Conservation (phyloP, 2,329 filamentous ascomycete species). For the Diaporthe citrichinensis region DNA sequence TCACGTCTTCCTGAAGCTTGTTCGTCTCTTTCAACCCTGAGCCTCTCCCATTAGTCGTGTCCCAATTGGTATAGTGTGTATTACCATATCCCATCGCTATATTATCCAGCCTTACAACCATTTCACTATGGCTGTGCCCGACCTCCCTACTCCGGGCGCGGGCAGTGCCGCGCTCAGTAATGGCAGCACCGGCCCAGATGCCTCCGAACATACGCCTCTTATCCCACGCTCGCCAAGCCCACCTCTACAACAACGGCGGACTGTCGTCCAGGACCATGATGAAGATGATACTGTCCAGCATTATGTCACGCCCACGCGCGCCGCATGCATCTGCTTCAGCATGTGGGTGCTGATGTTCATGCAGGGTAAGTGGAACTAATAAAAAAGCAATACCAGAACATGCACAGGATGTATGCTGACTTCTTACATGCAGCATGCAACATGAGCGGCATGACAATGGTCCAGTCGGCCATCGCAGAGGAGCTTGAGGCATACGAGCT, state of each 20-base stretch:
- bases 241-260: not conserved
- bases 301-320: conserved; percentile 50
- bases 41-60: not conserved
- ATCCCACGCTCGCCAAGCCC: conserved; percentile 38
- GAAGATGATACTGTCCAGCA: conserved; percentile 36
- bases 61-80: not conserved
- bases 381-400: not conserved
- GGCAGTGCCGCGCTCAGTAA: conserved; percentile 14
- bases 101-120: not conserved
- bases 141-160: not conserved
- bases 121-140: not conserved
- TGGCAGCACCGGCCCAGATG: conserved; percentile 30
- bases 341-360: conserved; percentile 72
- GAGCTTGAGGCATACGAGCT: conserved; percentile 81
- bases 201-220: conserved; percentile 49
- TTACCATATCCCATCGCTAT: not conserved
- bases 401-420: not conserved
- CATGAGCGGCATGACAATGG: conserved; percentile 85
- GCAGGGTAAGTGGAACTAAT: conserved; percentile 60
- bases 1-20: not conserved
- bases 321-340: conserved; percentile 63
- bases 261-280: not conserved
- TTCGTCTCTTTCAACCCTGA: not conserved
- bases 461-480: conserved; percentile 81
- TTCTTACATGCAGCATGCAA: conserved; percentile 66